phyloP scores from a whole-genome alignment of 2,329 filamentous ascomycete genomes.

The Corinectria fuckeliana region DNA sequence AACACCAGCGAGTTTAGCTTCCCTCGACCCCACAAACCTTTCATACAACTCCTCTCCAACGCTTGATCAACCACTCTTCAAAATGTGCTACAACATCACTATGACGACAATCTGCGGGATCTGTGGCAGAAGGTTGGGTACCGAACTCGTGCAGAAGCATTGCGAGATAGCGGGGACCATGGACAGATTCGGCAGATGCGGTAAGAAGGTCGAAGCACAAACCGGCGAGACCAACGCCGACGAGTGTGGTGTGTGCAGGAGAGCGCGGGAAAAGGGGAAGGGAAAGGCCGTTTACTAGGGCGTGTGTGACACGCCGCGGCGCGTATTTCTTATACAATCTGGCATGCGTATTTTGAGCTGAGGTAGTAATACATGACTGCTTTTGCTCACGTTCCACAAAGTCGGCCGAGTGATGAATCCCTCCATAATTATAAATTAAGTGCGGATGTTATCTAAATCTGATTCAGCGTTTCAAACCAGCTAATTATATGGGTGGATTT shows the following conservation, averaged over 20 bases:
- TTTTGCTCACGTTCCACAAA: too few relatives aligned
- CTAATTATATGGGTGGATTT: too few relatives aligned
- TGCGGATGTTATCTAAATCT: too few relatives aligned
- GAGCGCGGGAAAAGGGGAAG: background rate
- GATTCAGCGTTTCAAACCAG: too few relatives aligned
- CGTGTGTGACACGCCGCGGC: background rate
- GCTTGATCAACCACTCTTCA: background rate
- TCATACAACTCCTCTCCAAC: background rate
- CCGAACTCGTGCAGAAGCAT: background rate
- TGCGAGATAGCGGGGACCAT: background rate
- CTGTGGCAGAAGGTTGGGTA: background rate
- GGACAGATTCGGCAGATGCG: background rate
- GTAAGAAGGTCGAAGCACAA: background rate
- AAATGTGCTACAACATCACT: slow-evolving; percentile 7
- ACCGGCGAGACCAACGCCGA: background rate
- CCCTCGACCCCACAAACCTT: background rate
- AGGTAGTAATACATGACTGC: too few relatives aligned
- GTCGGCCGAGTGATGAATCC: too few relatives aligned
- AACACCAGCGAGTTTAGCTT: background rate
- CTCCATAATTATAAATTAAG: too few relatives aligned
- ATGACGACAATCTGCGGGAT: background rate
- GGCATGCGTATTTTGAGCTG: background rate
- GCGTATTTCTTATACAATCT: background rate
- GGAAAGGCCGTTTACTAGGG: background rate
- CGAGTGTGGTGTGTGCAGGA: background rate